These are phyloP conservation scores for Kwoniella sp. DNA, from an alignment of 768 basidiomycete genomes.

Conservation along the genomic window DNA sequence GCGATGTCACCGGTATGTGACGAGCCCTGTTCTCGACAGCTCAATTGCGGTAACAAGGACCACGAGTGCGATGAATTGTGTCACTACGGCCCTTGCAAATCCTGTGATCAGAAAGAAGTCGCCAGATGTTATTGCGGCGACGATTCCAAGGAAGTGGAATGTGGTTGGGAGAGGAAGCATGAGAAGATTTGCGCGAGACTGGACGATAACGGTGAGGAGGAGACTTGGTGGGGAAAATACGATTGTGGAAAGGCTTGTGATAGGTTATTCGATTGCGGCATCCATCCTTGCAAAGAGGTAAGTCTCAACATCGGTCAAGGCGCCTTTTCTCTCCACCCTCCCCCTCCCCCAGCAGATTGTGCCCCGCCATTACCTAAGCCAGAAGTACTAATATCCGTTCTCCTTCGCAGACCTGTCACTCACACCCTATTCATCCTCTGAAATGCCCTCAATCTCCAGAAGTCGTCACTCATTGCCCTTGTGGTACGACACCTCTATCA, in stretches of 20 bases:
- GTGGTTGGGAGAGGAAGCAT: constrained; percentile 59
- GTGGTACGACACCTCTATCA: constrained; percentile 67
- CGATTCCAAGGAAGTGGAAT: constrained; percentile 63
- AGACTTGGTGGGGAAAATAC: constrained; percentile 68
- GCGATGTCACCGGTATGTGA: constrained; percentile 47
- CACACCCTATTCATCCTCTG: constrained; percentile 64
- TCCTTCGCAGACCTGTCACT: constrained; percentile 65
- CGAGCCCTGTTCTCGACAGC: constrained; percentile 65
- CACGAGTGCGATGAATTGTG: constrained; percentile 72
- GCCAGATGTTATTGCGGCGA: constrained; percentile 81
- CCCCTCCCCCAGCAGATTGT: neutral
- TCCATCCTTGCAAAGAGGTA: constrained; percentile 69
- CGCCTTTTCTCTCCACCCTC: neutral
- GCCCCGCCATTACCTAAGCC: too few relatives aligned
- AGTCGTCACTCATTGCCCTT: constrained; percentile 73
- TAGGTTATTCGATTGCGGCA: constrained; percentile 73
- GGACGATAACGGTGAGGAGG: constrained; percentile 58
- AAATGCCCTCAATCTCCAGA: constrained; percentile 67
- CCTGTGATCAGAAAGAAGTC: constrained; percentile 64
- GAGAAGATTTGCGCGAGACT: constrained; percentile 52
- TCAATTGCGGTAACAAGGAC: constrained; percentile 56
- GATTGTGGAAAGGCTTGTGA: constrained; percentile 67
- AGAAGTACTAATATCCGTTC: too few relatives aligned
- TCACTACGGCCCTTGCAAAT: constrained; percentile 73
- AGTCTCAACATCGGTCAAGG: constrained; percentile 6